Base-by-base conservation (phyloP, 805 yeast species). In the Danielia reshetovae region DNA sequence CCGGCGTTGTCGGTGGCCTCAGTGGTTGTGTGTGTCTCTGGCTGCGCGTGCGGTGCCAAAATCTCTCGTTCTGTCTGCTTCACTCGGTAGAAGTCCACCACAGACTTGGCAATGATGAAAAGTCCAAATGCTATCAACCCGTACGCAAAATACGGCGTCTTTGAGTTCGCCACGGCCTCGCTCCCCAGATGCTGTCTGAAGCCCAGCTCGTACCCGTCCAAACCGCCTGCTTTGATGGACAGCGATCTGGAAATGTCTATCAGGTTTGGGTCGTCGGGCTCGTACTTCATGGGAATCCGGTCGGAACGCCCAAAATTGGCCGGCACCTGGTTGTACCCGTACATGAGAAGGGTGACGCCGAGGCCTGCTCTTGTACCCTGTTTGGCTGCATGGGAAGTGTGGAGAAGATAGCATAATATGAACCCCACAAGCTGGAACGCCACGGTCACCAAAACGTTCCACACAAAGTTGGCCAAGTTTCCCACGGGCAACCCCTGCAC, bases 401-500 rank as follows among this genome's bases (percentile, higher is more conserved):
- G 97, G 35, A 93, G 68, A 29, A 90, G 65, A 55, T 89, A 93
- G 6, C 97, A 89, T 36, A 90, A 70, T 27, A 93, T 69, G 60
- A 93, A 93, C 3, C 98, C 98, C 21, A 90, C 82, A 56, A 85
- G 85, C 60, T 90, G 96, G 68, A 93, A 93, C 26, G 94, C 82
- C n/a, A 86, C 73, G 16, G 95, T 79, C 2, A 93, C 94, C 46
- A 87, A 71, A 46, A 79, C 70, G 60, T 89, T 90, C 97, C 98
- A 90, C 4, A 85, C 60, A 50, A 89, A 81, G 52, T 85, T 86
- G 24, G 94, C 78, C n/a, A 85, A 57, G 51, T 84, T 84, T 2
- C 98, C 98, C 19, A 90, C 97, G 0, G 98, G 97, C 46, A 93
- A 67, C 0, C 97, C 97, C 47, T 90, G 96, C 21, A 93, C 87